Evolutionary conservation across 1,284 basidiomycete species (phyloP).

Genomic region (Thelephora terrestris): DNA sequence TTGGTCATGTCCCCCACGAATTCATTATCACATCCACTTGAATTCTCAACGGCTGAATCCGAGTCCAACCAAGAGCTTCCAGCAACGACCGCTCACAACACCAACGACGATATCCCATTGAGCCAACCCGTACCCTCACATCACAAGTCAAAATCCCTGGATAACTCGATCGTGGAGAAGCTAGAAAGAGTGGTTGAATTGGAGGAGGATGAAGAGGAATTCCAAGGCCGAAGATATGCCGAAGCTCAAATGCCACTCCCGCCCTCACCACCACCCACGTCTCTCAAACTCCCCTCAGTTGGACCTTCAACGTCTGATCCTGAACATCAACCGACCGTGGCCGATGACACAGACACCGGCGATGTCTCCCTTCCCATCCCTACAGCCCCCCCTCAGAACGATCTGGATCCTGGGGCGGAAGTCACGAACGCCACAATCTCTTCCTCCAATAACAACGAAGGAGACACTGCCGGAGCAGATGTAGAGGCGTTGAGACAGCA

Average conservation of each 20-base stretch:
- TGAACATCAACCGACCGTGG: not conserved
- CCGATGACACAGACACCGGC: not conserved
- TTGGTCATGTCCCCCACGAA: not conserved
- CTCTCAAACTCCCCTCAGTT: not conserved
- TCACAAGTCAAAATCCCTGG: not conserved
- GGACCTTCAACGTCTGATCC: not conserved
- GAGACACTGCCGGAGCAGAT: conserved; percentile 17
- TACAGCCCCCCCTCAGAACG: not conserved
- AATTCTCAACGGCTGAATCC: too few relatives aligned
- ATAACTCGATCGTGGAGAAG: not conserved
- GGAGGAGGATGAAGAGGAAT: not conserved
- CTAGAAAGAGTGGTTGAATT: not conserved
- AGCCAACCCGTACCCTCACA: not conserved
- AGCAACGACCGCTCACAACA: too few relatives aligned
- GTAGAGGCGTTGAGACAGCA: conserved; percentile 53
- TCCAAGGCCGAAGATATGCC: not conserved
- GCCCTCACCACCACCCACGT: not conserved
- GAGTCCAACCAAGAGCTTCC: too few relatives aligned
- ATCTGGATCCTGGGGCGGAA: not conserved
- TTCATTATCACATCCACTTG: not conserved
- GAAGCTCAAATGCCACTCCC: conserved; percentile 5
- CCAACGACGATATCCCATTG: not conserved
- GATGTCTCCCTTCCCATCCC: not conserved
- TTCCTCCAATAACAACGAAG: conserved; percentile 7
- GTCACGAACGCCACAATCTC: conserved; percentile 1